These are phyloP conservation scores for Punica granatum DNA, from an alignment of 345 rosid species.

Conservation along the genomic window DNA sequence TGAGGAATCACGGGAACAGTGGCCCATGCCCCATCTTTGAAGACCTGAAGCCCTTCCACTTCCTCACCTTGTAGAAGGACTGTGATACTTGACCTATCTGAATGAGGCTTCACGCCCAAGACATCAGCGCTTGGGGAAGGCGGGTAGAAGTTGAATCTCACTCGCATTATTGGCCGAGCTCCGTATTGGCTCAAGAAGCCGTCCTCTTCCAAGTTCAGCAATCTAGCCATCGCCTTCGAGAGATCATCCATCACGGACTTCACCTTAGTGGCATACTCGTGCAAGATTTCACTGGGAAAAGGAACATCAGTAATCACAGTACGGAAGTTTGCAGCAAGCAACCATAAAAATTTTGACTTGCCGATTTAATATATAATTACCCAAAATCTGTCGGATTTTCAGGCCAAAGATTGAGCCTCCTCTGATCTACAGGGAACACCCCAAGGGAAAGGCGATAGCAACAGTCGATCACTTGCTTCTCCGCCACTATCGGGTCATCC, in stretches of 20 bases:
- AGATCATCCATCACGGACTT: conserved; percentile 24
- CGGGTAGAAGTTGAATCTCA: conserved; percentile 50
- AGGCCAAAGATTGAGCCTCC: conserved; percentile 40
- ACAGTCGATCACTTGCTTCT: conserved; percentile 38
- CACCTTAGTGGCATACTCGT: conserved; percentile 24
- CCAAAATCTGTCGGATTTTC: conserved; percentile 32
- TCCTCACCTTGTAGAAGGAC: conserved; percentile 36
- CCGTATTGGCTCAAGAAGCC: conserved; percentile 38
- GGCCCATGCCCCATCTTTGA: conserved; percentile 30
- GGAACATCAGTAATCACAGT: not conserved
- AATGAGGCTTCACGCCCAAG: conserved; percentile 45
- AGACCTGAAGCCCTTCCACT: conserved; percentile 41
- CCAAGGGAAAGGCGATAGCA: conserved; percentile 34
- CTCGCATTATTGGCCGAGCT: conserved; percentile 20
- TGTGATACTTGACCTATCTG: conserved; percentile 43
- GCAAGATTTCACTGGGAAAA: conserved; percentile 21
- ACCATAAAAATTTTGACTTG: too few relatives aligned
- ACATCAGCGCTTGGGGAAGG: conserved; percentile 42
- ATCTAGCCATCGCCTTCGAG: conserved; percentile 34
- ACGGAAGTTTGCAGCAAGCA: too few relatives aligned
- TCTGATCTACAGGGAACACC: conserved; percentile 32
- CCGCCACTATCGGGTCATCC: conserved; percentile 32
- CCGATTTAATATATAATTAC: conserved; percentile 2
- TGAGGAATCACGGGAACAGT: conserved; percentile 34
- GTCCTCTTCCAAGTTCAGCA: conserved; percentile 30